phyloP scores from a whole-genome alignment of 139 green algal species.

The Haematococcus sp. region DNA sequence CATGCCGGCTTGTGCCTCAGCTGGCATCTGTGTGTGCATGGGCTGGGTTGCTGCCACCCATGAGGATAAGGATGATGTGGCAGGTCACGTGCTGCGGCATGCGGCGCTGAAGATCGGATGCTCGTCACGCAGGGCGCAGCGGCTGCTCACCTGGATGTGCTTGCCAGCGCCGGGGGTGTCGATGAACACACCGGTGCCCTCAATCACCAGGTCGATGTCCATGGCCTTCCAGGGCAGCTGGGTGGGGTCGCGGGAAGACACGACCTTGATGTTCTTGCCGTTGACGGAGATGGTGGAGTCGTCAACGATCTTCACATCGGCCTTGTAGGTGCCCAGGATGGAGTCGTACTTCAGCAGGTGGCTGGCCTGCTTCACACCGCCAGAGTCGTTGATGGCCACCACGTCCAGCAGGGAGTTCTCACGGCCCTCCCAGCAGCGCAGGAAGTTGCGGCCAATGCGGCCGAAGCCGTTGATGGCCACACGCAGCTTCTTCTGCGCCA shows the following conservation, averaged over 20 bases:
- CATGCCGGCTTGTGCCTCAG: too few species aligned
- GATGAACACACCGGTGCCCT: constrained; percentile 96
- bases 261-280: constrained; percentile 92
- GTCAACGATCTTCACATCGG: constrained; percentile 91
- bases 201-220: constrained; percentile 95
- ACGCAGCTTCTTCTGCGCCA: constrained; percentile 85
- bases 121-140: too few species aligned
- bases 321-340: constrained; percentile 93
- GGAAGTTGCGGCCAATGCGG: constrained; percentile 95
- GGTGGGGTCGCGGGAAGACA: constrained; percentile 93
- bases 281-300: constrained; percentile 89
- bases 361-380: constrained; percentile 93
- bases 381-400: constrained; percentile 95
- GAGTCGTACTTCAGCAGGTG: constrained; percentile 99
- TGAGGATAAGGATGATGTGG: too few species aligned
- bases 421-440: constrained; percentile 85
- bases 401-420: constrained; percentile 83
- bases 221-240: constrained; percentile 92
- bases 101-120: too few species aligned
- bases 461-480: constrained; percentile 99
- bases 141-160: constrained; percentile 78
- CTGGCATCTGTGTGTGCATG: too few species aligned
- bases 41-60: too few species aligned
- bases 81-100: too few species aligned
- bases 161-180: constrained; percentile 85